Evolutionary conservation across 164 flowering plant species (phyloP), one percentile per base, ranked within the genome.

Genomic region (Berberis thunbergii): DNA sequence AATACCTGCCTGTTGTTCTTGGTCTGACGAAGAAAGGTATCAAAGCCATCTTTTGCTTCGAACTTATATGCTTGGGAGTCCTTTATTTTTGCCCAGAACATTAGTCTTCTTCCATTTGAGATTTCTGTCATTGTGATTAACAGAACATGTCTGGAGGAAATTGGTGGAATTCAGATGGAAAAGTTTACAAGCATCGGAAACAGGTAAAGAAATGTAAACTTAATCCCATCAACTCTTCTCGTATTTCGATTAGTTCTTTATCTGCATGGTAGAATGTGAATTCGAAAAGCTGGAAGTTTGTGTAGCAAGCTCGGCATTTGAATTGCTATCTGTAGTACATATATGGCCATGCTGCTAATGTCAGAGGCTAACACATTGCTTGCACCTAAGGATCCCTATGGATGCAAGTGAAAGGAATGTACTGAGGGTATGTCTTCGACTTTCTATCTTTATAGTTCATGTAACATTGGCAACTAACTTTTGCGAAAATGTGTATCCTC

Each of bases 161-260:
- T n/a, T 72, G 72, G 80, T 87, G 60, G 94, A 86, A 54, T 94
- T 86, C 80, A 86, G 76, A 67, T 94, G 98, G 98, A 87, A 72
- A 79, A 73, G 63, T 60, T 71, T 84, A 10, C 79, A 68, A 54
- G 86, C n/a, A 81, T 65, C 77, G 78, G 26, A 58, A 69, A 62
- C 83, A 83, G 61, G 98, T 89, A 72, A 73, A 63, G 2, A 7
- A 11, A 45, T 3, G 38, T 43, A 38, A 53, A 50, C 62, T 59
- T 2, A 40, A 1, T 7, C 11, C 6, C 12, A 57, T 41, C 12
- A 42, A 40, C 3, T 8, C 54, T 10, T 42, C 5, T 45, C 1
- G 2, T 13, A 7, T 44, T 7, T 10, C 38, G n/a, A 13, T 48
- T 4, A 4, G 45, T 53, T 43, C n/a, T 49, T n/a, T 43, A 3